A percentile compares a stretch with the other conserved stretches of the same genome.
These are phyloP conservation scores for Baffinella frigidus DNA, from an alignment of 208 protist genomes.

Conservation along the genomic window DNA sequence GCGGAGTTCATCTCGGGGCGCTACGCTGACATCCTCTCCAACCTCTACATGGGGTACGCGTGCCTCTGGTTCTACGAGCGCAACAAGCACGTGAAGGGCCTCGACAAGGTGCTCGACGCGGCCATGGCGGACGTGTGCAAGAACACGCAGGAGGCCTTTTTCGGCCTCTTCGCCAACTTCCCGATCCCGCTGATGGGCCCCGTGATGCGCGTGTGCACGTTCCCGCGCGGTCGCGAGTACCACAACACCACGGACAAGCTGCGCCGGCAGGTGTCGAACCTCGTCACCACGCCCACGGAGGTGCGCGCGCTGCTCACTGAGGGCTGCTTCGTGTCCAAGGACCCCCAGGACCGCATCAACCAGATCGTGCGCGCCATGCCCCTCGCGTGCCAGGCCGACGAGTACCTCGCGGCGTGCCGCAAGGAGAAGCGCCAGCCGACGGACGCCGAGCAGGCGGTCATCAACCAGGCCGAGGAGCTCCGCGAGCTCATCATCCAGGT, in stretches of 20 bases:
- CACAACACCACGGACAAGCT: slow-evolving; percentile 22
- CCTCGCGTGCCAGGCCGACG: slow-evolving; percentile 47
- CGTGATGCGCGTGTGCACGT: not conserved
- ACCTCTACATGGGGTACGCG: slow-evolving; percentile 69
- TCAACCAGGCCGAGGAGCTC: slow-evolving; percentile 53
- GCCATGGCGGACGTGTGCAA: slow-evolving; percentile 24
- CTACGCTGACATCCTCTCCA: slow-evolving; percentile 63
- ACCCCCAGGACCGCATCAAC: slow-evolving; percentile 12
- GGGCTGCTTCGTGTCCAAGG: slow-evolving; percentile 51
- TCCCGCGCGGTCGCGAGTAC: slow-evolving; percentile 61
- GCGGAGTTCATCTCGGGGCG: slow-evolving; percentile 69
- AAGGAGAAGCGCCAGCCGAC: slow-evolving; percentile 52
- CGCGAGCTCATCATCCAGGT: slow-evolving; percentile 65
- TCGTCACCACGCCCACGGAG: slow-evolving; percentile 59
- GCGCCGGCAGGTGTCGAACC: slow-evolving; percentile 17
- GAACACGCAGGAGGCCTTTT: slow-evolving; percentile 62
- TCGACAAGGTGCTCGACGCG: slow-evolving; percentile 44
- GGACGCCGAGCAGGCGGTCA: not conserved
- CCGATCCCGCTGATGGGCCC: slow-evolving; percentile 42
- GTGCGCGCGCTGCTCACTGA: slow-evolving; percentile 45
- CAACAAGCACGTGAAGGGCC: slow-evolving; percentile 48
- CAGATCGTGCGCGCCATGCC: slow-evolving; percentile 1
- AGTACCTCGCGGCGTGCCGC: not conserved
- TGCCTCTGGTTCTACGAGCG: slow-evolving; percentile 67
- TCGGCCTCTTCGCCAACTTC: slow-evolving; percentile 66